These are phyloP conservation scores for Aspergillus pseudoterreus DNA, from an alignment of 2,329 filamentous ascomycete genomes.

Conservation along the genomic window DNA sequence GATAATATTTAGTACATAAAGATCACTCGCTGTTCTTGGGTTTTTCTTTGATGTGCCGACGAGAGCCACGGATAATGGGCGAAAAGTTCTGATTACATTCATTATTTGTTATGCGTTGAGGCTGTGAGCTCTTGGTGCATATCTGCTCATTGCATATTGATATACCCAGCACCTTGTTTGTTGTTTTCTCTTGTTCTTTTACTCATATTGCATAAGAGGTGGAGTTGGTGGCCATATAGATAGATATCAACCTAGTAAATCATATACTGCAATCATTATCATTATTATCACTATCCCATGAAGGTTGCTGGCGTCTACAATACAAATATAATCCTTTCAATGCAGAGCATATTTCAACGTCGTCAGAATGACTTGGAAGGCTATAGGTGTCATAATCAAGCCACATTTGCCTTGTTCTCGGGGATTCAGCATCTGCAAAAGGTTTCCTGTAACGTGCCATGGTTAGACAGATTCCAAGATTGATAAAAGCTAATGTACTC, in stretches of 20 bases:
- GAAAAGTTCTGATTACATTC: background rate
- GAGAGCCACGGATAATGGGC: background rate
- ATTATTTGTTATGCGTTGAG: background rate
- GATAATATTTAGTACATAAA: background rate
- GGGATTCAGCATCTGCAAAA: constrained; percentile 1
- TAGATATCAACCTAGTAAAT: too few species aligned
- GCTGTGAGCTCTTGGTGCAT: background rate
- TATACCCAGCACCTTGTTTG: background rate
- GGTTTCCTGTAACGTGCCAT: background rate
- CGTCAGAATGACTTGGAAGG: constrained; percentile 2
- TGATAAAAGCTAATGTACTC: constrained; percentile 1
- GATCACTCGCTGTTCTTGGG: background rate
- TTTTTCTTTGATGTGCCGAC: background rate
- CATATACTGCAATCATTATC: too few species aligned
- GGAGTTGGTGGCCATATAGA: background rate
- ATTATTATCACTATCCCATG: too few species aligned
- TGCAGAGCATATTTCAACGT: constrained; percentile 1
- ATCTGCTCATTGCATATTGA: background rate
- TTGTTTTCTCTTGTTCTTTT: background rate
- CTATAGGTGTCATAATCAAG: background rate
- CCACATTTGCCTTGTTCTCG: constrained; percentile 2
- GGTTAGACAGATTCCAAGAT: background rate
- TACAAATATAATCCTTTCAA: constrained; percentile 1
- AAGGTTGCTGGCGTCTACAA: background rate
- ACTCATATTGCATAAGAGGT: background rate